Evolutionary conservation across 2,329 filamentous ascomycete genomes (phyloP).

Genomic region (Monosporascus sp.): DNA sequence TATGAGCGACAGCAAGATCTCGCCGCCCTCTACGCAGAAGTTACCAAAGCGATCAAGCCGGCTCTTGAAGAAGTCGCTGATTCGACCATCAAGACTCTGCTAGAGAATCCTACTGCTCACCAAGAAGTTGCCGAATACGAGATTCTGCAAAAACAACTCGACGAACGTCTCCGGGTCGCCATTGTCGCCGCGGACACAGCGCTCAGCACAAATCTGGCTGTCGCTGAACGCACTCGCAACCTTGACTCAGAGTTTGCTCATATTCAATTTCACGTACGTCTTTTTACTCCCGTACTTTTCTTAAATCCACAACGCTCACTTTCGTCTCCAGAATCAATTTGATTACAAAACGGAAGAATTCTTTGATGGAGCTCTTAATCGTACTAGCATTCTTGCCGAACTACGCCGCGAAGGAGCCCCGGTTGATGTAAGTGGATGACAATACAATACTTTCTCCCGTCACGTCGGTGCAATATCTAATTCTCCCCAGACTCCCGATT

Average conservation of each 20-base stretch:
- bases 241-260: slow-evolving; percentile 34
- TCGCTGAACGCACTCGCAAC: slow-evolving; percentile 28
- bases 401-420: slow-evolving; percentile 19
- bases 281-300: background rate
- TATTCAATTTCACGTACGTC: slow-evolving; percentile 35
- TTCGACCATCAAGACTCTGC: slow-evolving; percentile 51
- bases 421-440: slow-evolving; percentile 20
- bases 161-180: slow-evolving; percentile 33
- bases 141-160: slow-evolving; percentile 46
- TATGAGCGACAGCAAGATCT: slow-evolving; percentile 62
- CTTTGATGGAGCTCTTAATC: slow-evolving; percentile 23
- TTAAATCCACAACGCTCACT: slow-evolving; percentile 12
- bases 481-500: slow-evolving; percentile 18
- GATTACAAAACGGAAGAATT: slow-evolving; percentile 23
- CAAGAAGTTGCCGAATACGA: slow-evolving; percentile 49
- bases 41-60: slow-evolving; percentile 59
- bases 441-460: background rate
- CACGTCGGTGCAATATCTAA: slow-evolving; percentile 8
- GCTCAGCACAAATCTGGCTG: slow-evolving; percentile 25
- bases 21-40: slow-evolving; percentile 58
- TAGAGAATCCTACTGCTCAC: slow-evolving; percentile 48
- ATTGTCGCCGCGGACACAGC: slow-evolving; percentile 24
- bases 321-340: slow-evolving; percentile 19
- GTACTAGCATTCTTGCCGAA: slow-evolving; percentile 20
- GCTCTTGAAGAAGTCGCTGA: slow-evolving; percentile 61